Conservation (phyloP, 140 eudicot species). For the Artemisia princeps region DNA sequence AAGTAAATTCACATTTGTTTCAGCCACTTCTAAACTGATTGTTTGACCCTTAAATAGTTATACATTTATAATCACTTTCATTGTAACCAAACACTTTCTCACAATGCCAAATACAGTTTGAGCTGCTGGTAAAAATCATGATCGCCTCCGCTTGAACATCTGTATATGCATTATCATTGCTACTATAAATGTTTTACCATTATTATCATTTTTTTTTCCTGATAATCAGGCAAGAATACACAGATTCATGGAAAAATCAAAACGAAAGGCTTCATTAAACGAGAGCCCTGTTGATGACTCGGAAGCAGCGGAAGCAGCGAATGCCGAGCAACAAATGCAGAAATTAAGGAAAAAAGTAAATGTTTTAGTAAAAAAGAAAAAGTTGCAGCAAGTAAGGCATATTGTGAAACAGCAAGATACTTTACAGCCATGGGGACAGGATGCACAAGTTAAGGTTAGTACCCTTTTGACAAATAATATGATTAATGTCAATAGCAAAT, state of each 20-base stretch:
- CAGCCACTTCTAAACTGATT: background rate
- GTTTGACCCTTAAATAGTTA: background rate
- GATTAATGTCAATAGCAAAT: background rate
- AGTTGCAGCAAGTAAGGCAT: conserved; percentile 47
- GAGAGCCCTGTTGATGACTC: conserved; percentile 44
- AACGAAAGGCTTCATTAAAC: conserved; percentile 42
- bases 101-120: too few species aligned
- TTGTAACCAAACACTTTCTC: background rate
- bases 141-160: too few species aligned
- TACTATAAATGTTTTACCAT: too few species aligned
- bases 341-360: conserved; percentile 61
- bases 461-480: background rate
- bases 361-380: conserved; percentile 61
- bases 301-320: conserved; percentile 41
- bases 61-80: background rate
- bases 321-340: conserved; percentile 38
- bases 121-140: too few species aligned
- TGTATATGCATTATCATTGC: too few species aligned
- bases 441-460: conserved; percentile 75
- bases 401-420: conserved; percentile 66
- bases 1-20: background rate
- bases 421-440: conserved; percentile 83
- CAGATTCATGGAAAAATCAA: conserved; percentile 64
- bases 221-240: conserved; percentile 57
- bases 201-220: background rate